Evolutionary conservation across 2,329 filamentous ascomycete genomes (phyloP), one percentile per base, ranked within the genome.

Genomic region (Zymoseptoria tritici): DNA sequence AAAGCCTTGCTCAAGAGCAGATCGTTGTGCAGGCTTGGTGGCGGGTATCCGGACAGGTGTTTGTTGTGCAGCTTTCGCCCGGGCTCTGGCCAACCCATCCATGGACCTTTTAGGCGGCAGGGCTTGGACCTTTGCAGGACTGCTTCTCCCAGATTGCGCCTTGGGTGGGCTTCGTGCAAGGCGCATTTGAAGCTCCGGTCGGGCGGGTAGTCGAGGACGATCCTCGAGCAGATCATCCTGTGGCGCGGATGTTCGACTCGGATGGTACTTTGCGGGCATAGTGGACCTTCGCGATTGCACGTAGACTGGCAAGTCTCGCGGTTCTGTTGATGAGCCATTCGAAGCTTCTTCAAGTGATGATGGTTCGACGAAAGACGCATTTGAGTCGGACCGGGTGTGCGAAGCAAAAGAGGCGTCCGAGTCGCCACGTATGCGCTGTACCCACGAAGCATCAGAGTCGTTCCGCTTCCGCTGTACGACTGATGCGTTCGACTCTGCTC

Each of bases 121-220:
- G 29, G 66, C 58, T n/a, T 70, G 67, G 9, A 61, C 62, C 51
- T 70, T 72, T 2, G 66, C 59, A 9, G 70, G 70, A 52, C 68
- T 71, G 4, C 57, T 67, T 20, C 66, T 61, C 19, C 72, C 71
- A 16, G 70, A 65, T 11, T 65, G 61, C 19, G 61, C 24, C 46
- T 67, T 70, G 1, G 58, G 59, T 13, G 71, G 71, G 59, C 71
- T 72, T 5, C 70, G 62, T 5, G 24, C 52, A 53, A 29, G 29
- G 8, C 61, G 60, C 6, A 63, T 66, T 57, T 72, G 69, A 5
- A 72, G 57, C 24, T 73, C 71, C 16, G 71, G 72, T 50, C 72
- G 61, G 4, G 62, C 65, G 5, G 72, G 72, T 42, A 74, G 58
- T 53, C 68, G 55, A 16, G 72, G 72, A 9, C 67, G 60, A 31